phyloP scores from a whole-genome alignment of 2,329 filamentous ascomycete genomes.

The Cucurbitaria berberidis region DNA sequence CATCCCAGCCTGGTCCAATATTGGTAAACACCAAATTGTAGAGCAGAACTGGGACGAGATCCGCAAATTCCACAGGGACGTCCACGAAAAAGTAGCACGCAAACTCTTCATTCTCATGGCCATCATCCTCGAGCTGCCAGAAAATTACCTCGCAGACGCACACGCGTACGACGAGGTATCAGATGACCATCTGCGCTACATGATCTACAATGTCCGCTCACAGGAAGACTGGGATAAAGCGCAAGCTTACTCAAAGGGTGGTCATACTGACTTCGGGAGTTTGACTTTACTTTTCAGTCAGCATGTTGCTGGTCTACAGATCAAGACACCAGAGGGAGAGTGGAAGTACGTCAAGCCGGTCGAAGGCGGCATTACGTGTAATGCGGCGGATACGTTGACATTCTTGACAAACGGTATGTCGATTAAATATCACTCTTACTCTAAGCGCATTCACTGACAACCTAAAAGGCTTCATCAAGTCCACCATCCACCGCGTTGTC shows the following conservation, averaged over 20 bases:
- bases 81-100: constrained; percentile 42
- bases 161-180: constrained; percentile 21
- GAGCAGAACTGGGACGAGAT: constrained; percentile 19
- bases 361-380: constrained; percentile 48
- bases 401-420: constrained; percentile 45
- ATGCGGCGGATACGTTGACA: constrained; percentile 48
- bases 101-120: constrained; percentile 54
- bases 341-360: constrained; percentile 52
- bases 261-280: constrained; percentile 63
- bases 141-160: constrained; percentile 21
- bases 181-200: constrained; percentile 26
- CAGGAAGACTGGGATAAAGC: constrained; percentile 42
- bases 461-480: constrained; percentile 52
- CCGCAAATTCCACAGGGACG: constrained; percentile 29
- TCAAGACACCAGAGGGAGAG: constrained; percentile 42
- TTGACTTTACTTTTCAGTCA: constrained; percentile 64
- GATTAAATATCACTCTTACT: constrained; percentile 9
- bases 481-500: constrained; percentile 56
- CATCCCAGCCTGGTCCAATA: constrained; percentile 8
- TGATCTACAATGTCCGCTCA: constrained; percentile 26
- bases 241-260: constrained; percentile 46
- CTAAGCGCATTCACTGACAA: not conserved
- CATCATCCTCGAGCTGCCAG: constrained; percentile 24
- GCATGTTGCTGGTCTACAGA: constrained; percentile 63
- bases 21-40: constrained; percentile 12